Evolutionary conservation across 305 asterid species (phyloP).

Genomic region (Fraxinus sp.): DNA sequence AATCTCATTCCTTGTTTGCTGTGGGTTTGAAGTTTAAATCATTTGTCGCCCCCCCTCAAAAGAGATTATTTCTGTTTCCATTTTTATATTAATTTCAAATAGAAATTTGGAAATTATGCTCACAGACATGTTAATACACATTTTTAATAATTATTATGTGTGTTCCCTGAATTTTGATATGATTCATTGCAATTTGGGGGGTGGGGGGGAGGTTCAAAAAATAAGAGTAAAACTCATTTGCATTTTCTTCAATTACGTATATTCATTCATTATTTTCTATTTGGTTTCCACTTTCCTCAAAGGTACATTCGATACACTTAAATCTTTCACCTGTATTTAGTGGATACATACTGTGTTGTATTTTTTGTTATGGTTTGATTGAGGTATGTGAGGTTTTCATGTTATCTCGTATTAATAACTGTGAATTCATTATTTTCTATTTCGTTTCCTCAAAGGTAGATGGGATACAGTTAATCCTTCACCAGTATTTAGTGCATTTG

Average conservation of each 20-base stretch:
- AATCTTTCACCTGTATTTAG: not conserved
- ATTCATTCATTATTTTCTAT: not conserved
- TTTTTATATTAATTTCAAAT: not conserved
- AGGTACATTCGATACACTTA: not conserved
- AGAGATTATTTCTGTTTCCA: not conserved
- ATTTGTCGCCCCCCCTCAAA: not conserved
- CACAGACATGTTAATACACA: not conserved
- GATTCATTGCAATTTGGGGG: not conserved
- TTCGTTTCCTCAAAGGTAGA: not conserved
- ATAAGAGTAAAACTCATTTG: not conserved
- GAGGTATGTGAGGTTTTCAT: not conserved
- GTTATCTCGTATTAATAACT: not conserved
- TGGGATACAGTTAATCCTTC: not conserved
- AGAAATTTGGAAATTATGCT: not conserved
- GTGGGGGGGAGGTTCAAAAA: too few relatives aligned
- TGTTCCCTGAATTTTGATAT: not conserved
- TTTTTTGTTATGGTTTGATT: not conserved
- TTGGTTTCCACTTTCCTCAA: not conserved
- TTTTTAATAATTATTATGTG: not conserved
- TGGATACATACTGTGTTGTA: not conserved
- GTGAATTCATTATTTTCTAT: not conserved
- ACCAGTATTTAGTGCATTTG: not conserved
- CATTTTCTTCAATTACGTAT: not conserved
- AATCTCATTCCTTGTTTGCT: not conserved
- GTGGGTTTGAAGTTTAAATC: not conserved